These are phyloP conservation scores for Penicillium subrubescens DNA, from an alignment of 495 filamentous ascomycete species.

Conservation along the genomic window DNA sequence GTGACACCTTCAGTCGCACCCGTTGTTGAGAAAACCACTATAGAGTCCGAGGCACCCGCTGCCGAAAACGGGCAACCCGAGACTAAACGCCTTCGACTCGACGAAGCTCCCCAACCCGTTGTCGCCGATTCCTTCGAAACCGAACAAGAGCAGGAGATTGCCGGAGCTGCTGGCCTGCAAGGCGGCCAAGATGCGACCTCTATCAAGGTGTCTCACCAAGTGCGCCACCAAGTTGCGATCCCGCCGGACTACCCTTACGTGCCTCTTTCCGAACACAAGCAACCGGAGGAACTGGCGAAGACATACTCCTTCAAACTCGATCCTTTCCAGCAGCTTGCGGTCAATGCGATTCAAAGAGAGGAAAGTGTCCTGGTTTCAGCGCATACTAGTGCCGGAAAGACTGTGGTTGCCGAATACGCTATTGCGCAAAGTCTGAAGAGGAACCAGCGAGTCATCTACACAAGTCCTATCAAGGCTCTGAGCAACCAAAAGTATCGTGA, in stretches of 20 bases:
- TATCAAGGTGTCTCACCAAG: conserved; percentile 89
- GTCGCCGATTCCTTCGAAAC: conserved; percentile 94
- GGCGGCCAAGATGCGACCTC: conserved; percentile 61
- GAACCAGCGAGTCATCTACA: conserved; percentile 98
- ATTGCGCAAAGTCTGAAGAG: conserved; percentile 96
- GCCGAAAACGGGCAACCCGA: conserved; percentile 51
- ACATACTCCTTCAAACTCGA: conserved; percentile 88
- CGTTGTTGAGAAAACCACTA: conserved; percentile 25
- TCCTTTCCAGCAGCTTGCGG: conserved; percentile 92
- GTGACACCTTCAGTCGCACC: conserved; percentile 37
- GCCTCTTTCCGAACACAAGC: conserved; percentile 86
- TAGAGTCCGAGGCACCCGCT: conserved; percentile 23
- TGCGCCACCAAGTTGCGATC: conserved; percentile 95
- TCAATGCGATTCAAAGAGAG: conserved; percentile 89
- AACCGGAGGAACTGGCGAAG: conserved; percentile 80
- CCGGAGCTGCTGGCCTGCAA: conserved; percentile 79
- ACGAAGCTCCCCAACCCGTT: conserved; percentile 75
- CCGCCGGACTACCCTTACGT: conserved; percentile 92
- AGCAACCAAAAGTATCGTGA: conserved; percentile 99
- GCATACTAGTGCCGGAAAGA: conserved; percentile 97
- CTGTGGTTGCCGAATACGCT: conserved; percentile 96
- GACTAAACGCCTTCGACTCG: conserved; percentile 73
- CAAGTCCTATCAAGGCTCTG: conserved; percentile 96
- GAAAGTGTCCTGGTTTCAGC: conserved; percentile 97
- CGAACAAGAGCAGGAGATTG: conserved; percentile 88